phyloP scores from a whole-genome alignment of 2,329 filamentous ascomycete species.

The Triangularia verruculosa region DNA sequence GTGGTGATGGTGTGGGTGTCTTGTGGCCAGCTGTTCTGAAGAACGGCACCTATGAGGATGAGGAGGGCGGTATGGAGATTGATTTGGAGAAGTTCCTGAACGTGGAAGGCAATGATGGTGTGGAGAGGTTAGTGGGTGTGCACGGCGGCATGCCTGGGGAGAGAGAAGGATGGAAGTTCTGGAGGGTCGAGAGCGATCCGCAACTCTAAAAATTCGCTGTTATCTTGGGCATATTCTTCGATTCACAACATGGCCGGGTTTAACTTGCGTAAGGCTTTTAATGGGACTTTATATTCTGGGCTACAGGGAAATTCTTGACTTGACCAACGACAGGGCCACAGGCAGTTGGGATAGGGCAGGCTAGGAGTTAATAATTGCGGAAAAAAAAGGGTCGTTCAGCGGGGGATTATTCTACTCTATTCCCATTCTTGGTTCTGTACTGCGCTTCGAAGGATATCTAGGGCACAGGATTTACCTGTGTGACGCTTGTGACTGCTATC shows the following conservation, averaged over 20 bases:
- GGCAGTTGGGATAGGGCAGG: neutral
- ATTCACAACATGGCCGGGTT: neutral
- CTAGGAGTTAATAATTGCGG: neutral
- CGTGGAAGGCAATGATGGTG: constrained; percentile 77
- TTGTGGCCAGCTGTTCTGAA: constrained; percentile 89
- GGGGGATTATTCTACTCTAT: neutral
- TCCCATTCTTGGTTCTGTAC: neutral
- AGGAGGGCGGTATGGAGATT: constrained; percentile 85
- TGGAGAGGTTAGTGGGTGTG: constrained; percentile 85
- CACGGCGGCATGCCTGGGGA: constrained; percentile 64
- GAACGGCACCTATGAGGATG: constrained; percentile 75
- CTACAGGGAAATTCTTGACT: neutral
- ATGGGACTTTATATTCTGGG: neutral
- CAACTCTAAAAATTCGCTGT: neutral
- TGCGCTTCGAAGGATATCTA: neutral
- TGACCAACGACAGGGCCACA: neutral
- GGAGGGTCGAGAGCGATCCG: constrained; percentile 58
- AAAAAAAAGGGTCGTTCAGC: neutral
- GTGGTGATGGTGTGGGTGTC: constrained; percentile 90
- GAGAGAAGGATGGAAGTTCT: constrained; percentile 82
- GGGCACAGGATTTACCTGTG: neutral
- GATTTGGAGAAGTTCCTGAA: constrained; percentile 80
- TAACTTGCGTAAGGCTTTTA: neutral
- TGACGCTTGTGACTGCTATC: neutral
- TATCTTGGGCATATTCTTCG: constrained; percentile 4